A percentile compares a stretch with the other conserved stretches of the same genome.
These are phyloP conservation scores for Neocucurbitaria cava DNA, from an alignment of 2,329 filamentous ascomycete species.

Conservation along the genomic window DNA sequence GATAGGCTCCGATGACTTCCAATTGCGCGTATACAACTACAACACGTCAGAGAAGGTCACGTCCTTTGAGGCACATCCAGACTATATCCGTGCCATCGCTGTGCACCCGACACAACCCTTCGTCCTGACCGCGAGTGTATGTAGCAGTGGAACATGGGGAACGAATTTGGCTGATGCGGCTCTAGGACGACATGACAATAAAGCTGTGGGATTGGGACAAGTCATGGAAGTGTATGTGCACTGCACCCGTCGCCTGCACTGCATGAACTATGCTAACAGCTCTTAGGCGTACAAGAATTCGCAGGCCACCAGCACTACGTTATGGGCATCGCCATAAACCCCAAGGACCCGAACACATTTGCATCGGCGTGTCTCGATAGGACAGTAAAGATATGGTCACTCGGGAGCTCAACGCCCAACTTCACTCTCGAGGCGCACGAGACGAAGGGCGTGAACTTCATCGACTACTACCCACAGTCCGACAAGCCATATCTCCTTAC, in stretches of 20 bases:
- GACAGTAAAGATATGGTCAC: slow-evolving; percentile 97
- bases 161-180: slow-evolving; percentile 27
- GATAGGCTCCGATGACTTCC: slow-evolving; percentile 81
- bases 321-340: slow-evolving; percentile 96
- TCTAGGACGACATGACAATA: slow-evolving; percentile 62
- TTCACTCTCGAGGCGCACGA: slow-evolving; percentile 97
- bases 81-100: slow-evolving; percentile 96
- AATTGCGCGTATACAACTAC: slow-evolving; percentile 88
- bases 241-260: background rate
- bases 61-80: slow-evolving; percentile 94
- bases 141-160: slow-evolving; percentile 13
- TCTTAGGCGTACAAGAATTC: slow-evolving; percentile 77
- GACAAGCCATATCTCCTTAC: slow-evolving; percentile 89
- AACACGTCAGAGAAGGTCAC: slow-evolving; percentile 99
- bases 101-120: slow-evolving; percentile 96
- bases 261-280: slow-evolving; percentile 25
- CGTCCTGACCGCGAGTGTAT: slow-evolving; percentile 82
- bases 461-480: slow-evolving; percentile 80
- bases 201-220: slow-evolving; percentile 99
- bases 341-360: slow-evolving; percentile 81
- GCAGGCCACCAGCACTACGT: slow-evolving; percentile 97
- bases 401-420: slow-evolving; percentile 92
- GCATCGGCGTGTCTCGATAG: slow-evolving; percentile 94
- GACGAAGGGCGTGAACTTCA: slow-evolving; percentile 96
- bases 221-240: slow-evolving; percentile 80